Evolutionary conservation across 2,329 filamentous ascomycete genomes (phyloP).

Genomic region (Teratosphaeria viscida): DNA sequence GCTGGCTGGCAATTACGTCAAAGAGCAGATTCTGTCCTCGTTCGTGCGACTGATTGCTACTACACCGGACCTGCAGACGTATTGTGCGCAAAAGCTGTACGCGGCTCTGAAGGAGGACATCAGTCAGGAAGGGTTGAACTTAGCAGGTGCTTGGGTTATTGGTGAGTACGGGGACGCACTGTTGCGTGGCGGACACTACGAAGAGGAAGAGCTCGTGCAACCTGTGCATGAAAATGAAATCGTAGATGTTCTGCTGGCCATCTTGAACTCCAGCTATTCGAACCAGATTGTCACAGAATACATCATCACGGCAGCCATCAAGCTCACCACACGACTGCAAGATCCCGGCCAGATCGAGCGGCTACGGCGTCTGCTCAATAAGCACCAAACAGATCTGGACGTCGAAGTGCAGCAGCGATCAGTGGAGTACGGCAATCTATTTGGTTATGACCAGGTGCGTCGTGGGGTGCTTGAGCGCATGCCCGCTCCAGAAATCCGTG

Average conservation of each 20-base stretch:
- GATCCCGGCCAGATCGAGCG: conserved; percentile 80
- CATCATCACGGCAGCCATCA: conserved; percentile 89
- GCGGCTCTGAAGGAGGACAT: conserved; percentile 87
- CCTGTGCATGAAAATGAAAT: conserved; percentile 81
- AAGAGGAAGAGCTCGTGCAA: conserved; percentile 81
- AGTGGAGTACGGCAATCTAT: conserved; percentile 93
- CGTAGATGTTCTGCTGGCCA: conserved; percentile 82
- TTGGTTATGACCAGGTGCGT: conserved; percentile 76
- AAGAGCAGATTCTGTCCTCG: conserved; percentile 93
- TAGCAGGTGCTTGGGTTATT: conserved; percentile 93
- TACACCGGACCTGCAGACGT: conserved; percentile 87
- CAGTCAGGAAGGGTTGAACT: conserved; percentile 87
- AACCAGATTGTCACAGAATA: conserved; percentile 89
- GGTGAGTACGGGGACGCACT: conserved; percentile 91
- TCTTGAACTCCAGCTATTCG: conserved; percentile 89
- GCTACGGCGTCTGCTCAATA: conserved; percentile 65
- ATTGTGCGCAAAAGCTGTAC: conserved; percentile 92
- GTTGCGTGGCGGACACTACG: conserved; percentile 80
- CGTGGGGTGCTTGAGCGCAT: conserved; percentile 91
- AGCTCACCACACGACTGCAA: conserved; percentile 78
- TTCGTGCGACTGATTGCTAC: conserved; percentile 94
- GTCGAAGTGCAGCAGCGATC: conserved; percentile 94
- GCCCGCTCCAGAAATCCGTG: conserved; percentile 93
- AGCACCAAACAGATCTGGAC: conserved; percentile 76
- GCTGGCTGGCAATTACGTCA: conserved; percentile 90